Conservation (phyloP, 1,284 basidiomycete species). For the Meira nashicola region DNA sequence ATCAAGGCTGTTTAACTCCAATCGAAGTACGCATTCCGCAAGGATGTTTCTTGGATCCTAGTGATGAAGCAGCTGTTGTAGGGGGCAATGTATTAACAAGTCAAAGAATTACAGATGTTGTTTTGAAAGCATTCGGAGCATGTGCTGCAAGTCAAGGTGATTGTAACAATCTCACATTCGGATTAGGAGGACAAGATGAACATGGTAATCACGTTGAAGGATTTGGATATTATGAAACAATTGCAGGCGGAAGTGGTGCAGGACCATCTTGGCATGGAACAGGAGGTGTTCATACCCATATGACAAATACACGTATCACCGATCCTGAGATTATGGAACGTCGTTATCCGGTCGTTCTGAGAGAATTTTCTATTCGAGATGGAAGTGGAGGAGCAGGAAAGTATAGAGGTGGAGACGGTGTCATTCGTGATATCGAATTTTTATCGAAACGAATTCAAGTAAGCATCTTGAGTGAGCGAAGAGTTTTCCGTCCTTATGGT, state of each 20-base stretch:
- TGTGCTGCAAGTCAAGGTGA: slow-evolving; percentile 91
- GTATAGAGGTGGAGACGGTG: slow-evolving; percentile 80
- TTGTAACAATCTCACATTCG: slow-evolving; percentile 82
- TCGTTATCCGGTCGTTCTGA: slow-evolving; percentile 79
- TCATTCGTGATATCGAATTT: slow-evolving; percentile 81
- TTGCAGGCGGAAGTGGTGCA: slow-evolving; percentile 84
- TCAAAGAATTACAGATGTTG: slow-evolving; percentile 90
- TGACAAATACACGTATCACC: slow-evolving; percentile 73
- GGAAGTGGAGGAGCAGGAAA: slow-evolving; percentile 73
- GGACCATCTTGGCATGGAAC: slow-evolving; percentile 81
- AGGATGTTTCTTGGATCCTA: slow-evolving; percentile 75
- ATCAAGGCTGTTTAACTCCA: slow-evolving; percentile 77
- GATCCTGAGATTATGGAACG: slow-evolving; percentile 89
- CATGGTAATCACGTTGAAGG: slow-evolving; percentile 70
- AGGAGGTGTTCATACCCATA: slow-evolving; percentile 60
- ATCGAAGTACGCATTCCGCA: slow-evolving; percentile 71
- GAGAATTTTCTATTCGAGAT: slow-evolving; percentile 71
- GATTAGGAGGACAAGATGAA: slow-evolving; percentile 76
- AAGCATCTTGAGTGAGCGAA: slow-evolving; percentile 78
- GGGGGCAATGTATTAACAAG: slow-evolving; percentile 88
- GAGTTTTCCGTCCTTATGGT: slow-evolving; percentile 84
- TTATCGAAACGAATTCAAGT: slow-evolving; percentile 72
- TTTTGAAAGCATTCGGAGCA: slow-evolving; percentile 85
- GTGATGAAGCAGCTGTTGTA: slow-evolving; percentile 73
- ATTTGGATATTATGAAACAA: slow-evolving; percentile 96